These are phyloP conservation scores for Kwoniella heveanensis DNA, from an alignment of 768 basidiomycete species.

Conservation along the genomic window DNA sequence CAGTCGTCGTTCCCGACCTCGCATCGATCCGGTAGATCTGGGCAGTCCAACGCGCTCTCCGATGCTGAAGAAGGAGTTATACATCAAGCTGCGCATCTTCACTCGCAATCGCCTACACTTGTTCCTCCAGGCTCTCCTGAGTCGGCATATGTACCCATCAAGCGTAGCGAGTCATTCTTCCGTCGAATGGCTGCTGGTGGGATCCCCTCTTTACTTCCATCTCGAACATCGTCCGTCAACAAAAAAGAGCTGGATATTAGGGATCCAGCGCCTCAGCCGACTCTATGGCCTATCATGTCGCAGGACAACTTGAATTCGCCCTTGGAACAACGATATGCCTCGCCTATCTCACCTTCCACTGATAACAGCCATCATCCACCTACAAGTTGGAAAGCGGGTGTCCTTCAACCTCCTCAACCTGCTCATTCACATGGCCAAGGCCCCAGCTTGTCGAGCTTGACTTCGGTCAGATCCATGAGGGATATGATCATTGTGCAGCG, in stretches of 20 bases:
- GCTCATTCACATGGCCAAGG: slow-evolving; percentile 23
- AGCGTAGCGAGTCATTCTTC: slow-evolving; percentile 59
- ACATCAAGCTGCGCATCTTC: slow-evolving; percentile 16
- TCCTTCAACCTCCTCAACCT: not conserved
- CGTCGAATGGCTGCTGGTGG: slow-evolving; percentile 44
- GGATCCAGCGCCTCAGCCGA: slow-evolving; percentile 75
- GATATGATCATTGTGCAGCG: slow-evolving; percentile 48
- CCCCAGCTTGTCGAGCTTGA: slow-evolving; percentile 34
- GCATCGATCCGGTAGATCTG: slow-evolving; percentile 17
- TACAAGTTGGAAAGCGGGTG: slow-evolving; percentile 23
- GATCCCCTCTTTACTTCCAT: slow-evolving; percentile 53
- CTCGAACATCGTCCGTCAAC: slow-evolving; percentile 29
- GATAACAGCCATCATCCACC: slow-evolving; percentile 25
- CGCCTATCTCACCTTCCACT: slow-evolving; percentile 1
- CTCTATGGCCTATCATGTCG: slow-evolving; percentile 64
- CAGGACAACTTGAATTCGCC: slow-evolving; percentile 41
- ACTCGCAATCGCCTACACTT: slow-evolving; percentile 23
- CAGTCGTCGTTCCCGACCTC: slow-evolving; percentile 25
- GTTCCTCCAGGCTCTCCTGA: slow-evolving; percentile 48
- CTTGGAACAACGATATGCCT: not conserved
- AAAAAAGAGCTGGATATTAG: slow-evolving; percentile 63
- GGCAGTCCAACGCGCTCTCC: slow-evolving; percentile 19
- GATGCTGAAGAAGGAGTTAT: slow-evolving; percentile 43
- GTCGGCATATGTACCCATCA: slow-evolving; percentile 77
- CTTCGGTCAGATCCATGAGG: slow-evolving; percentile 42